Percentiles rank a stretch among this genome's conserved stretches.
These are phyloP conservation scores for Epithele typhae DNA, from an alignment of 768 basidiomycete species.

Conservation along the genomic window DNA sequence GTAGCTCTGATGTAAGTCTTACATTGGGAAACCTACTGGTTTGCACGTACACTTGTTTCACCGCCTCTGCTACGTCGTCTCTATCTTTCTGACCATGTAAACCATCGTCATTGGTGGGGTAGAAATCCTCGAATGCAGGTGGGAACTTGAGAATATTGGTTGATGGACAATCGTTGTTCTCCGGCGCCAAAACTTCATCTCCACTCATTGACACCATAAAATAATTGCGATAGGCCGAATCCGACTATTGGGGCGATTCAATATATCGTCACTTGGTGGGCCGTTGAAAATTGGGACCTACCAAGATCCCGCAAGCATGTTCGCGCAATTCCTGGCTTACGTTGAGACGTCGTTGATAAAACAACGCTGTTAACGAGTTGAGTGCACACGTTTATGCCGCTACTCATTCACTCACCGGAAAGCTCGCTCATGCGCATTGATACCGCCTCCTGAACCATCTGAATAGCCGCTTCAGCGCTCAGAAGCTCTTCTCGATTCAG, in stretches of 20 bases:
- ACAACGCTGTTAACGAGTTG: background rate
- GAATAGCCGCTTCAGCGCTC: background rate
- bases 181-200: too few relatives aligned
- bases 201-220: too few relatives aligned
- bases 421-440: background rate
- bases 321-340: background rate
- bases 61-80: background rate
- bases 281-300: background rate
- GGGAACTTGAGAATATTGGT: background rate
- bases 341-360: conserved; percentile 2
- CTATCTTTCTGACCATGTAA: background rate
- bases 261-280: too few relatives aligned
- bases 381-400: too few relatives aligned
- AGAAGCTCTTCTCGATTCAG: conserved; percentile 2
- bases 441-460: background rate
- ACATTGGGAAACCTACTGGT: too few relatives aligned
- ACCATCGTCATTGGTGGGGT: background rate
- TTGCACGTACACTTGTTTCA: background rate
- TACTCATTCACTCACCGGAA: background rate
- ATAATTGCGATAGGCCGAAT: too few relatives aligned
- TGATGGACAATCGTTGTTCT: too few relatives aligned
- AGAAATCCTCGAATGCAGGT: background rate
- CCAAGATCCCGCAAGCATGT: conserved; percentile 6
- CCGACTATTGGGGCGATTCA: too few relatives aligned
- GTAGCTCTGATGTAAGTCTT: background rate